phyloP scores from a whole-genome alignment of 495 filamentous ascomycete genomes.

The Aspergillus ellipticus region DNA sequence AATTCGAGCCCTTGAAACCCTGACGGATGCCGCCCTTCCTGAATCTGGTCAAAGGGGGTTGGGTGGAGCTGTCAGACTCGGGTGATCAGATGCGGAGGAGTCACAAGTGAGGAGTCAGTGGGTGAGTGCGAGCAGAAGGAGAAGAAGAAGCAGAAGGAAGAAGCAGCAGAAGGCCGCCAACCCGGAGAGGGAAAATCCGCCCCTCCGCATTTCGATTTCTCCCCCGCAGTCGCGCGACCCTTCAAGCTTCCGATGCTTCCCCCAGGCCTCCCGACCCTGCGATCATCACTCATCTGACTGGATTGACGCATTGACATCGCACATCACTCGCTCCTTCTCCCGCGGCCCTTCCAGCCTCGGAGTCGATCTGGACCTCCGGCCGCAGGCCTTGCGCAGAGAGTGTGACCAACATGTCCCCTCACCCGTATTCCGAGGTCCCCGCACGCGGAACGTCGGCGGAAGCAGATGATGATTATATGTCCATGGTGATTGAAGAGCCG shows the following conservation, averaged over 20 bases:
- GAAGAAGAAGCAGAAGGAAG: neutral
- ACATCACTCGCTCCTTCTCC: no score
- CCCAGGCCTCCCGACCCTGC: neutral
- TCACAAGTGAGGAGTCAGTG: neutral
- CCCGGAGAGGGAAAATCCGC: conserved; percentile 2
- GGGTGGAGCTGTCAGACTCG: no score
- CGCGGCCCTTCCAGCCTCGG: neutral
- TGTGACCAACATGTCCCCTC: neutral
- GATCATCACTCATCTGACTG: neutral
- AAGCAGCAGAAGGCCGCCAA: neutral
- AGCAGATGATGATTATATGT: conserved; percentile 61
- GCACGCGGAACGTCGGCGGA: conserved; percentile 3
- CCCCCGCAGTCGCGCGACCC: neutral
- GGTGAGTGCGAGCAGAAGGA: neutral
- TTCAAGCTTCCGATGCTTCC: neutral
- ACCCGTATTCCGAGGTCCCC: conserved; percentile 11
- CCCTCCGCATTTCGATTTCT: neutral
- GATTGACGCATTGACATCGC: neutral
- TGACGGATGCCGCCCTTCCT: no score
- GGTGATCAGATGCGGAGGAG: no score
- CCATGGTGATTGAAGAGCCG: conserved; percentile 57
- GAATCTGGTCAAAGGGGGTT: no score
- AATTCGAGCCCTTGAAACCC: no score
- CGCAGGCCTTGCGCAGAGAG: neutral
- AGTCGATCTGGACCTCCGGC: neutral